These are phyloP conservation scores for Metarhizium rileyi DNA, from an alignment of 2,329 filamentous ascomycete genomes.

Conservation along the genomic window DNA sequence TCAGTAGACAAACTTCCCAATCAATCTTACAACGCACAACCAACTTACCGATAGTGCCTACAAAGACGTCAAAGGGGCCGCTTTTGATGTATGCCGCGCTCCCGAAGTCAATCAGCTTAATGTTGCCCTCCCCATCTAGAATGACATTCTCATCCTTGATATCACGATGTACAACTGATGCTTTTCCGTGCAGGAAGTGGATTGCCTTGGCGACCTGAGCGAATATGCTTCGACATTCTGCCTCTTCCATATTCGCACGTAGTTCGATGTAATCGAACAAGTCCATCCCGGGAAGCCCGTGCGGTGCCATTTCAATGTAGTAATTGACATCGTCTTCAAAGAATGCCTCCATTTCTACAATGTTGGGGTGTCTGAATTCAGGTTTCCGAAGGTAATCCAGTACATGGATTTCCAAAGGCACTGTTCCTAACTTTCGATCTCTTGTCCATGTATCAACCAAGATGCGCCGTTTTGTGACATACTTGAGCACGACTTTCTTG, in stretches of 20 bases:
- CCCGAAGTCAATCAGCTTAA: conserved; percentile 97
- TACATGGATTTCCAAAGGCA: conserved; percentile 94
- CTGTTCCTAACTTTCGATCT: conserved; percentile 84
- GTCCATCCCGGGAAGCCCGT: conserved; percentile 94
- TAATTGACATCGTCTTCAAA: conserved; percentile 83
- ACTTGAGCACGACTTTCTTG: conserved; percentile 90
- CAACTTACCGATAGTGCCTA: conserved; percentile 85
- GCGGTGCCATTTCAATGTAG: conserved; percentile 97
- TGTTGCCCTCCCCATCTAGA: conserved; percentile 85
- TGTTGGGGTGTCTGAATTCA: conserved; percentile 56
- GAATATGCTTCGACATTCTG: conserved; percentile 90
- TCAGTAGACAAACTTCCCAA: neutral
- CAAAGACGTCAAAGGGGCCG: conserved; percentile 97
- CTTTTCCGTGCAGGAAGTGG: conserved; percentile 83
- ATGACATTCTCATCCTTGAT: conserved; percentile 99
- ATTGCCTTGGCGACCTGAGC: conserved; percentile 83
- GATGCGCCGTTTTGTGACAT: conserved; percentile 93
- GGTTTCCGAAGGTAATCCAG: conserved; percentile 82
- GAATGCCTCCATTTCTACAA: conserved; percentile 64
- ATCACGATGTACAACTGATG: conserved; percentile 87
- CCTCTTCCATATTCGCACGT: conserved; percentile 90
- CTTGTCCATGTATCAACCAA: conserved; percentile 97
- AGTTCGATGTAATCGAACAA: conserved; percentile 98
- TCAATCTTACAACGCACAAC: conserved; percentile 24
- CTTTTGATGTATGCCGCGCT: conserved; percentile 98